These are phyloP conservation scores for Aspergillus luchuensis DNA, from an alignment of 2,329 filamentous ascomycete species.

Conservation along the genomic window DNA sequence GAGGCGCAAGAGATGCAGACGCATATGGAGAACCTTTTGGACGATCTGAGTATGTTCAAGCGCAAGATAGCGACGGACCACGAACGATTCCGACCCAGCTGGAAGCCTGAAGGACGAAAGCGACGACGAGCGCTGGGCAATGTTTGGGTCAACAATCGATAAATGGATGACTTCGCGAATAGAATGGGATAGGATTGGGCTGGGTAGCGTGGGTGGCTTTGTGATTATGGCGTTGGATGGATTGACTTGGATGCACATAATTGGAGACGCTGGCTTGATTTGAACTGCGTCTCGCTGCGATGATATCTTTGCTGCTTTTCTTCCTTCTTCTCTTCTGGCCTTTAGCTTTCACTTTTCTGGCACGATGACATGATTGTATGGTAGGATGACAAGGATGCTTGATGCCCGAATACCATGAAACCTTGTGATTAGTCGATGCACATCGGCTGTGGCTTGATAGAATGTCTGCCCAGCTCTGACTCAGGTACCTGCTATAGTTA, in stretches of 20 bases:
- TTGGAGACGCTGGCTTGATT: not conserved
- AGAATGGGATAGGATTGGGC: not conserved
- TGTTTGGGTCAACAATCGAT: constrained; percentile 33
- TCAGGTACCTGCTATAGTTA: constrained; percentile 1
- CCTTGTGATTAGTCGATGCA: constrained; percentile 1
- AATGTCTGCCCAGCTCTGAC: not conserved
- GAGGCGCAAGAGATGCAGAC: constrained; percentile 69
- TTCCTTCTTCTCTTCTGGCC: not conserved
- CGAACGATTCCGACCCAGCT: constrained; percentile 40
- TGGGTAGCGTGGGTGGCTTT: constrained; percentile 2
- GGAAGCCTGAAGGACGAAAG: constrained; percentile 26
- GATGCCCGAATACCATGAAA: constrained; percentile 8
- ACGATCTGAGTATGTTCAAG: constrained; percentile 77
- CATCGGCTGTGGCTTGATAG: not conserved
- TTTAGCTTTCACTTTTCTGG: not conserved
- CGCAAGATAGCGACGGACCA: constrained; percentile 81
- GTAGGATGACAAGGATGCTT: constrained; percentile 6
- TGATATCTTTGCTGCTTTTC: constrained; percentile 6
- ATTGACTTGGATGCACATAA: not conserved
- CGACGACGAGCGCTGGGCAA: constrained; percentile 36
- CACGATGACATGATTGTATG: constrained; percentile 12
- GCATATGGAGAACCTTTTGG: constrained; percentile 81
- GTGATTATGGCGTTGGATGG: constrained; percentile 9
- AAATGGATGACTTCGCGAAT: not conserved
- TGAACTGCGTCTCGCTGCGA: constrained; percentile 1